phyloP scores from a whole-genome alignment of 805 yeast species.

The Starmera dryadoides region DNA sequence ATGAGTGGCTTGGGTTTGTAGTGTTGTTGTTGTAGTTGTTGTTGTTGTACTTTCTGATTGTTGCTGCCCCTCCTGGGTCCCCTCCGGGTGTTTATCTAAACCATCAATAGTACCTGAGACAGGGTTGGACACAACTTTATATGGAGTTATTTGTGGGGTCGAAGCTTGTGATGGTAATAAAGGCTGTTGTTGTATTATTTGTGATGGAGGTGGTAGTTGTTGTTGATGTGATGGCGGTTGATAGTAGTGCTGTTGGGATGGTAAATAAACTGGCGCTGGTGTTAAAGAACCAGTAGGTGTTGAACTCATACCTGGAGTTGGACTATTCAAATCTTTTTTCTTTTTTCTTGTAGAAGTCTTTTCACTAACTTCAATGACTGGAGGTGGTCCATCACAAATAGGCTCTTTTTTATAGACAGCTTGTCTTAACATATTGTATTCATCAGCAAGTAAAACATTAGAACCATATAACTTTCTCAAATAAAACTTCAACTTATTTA shows the following conservation, averaged over 20 bases:
- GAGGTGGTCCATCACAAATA: slow-evolving; percentile 19
- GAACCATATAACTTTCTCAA: slow-evolving; percentile 43
- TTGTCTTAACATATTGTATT: slow-evolving; percentile 22
- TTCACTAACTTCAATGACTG: slow-evolving; percentile 14
- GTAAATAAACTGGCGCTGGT: neutral
- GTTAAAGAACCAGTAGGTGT: neutral
- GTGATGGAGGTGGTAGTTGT: neutral
- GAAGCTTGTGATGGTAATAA: no score
- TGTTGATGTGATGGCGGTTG: neutral
- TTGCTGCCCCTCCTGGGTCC: no score
- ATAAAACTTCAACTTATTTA: slow-evolving; percentile 30
- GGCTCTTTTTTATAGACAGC: slow-evolving; percentile 21
- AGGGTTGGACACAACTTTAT: no score
- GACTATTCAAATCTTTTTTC: neutral
- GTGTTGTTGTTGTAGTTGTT: slow-evolving; percentile 4
- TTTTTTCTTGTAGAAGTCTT: slow-evolving; percentile 8
- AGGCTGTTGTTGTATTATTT: no score
- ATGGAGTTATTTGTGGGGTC: no score
- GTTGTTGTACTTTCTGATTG: slow-evolving; percentile 6
- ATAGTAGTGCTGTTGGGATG: neutral
- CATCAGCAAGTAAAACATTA: slow-evolving; percentile 26
- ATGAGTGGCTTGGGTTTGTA: no score
- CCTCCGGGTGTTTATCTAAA: no score
- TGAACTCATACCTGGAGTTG: neutral
- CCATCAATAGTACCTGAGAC: no score